Conservation (phyloP, 331 rosid species). For the Quercus tomentella region DNA sequence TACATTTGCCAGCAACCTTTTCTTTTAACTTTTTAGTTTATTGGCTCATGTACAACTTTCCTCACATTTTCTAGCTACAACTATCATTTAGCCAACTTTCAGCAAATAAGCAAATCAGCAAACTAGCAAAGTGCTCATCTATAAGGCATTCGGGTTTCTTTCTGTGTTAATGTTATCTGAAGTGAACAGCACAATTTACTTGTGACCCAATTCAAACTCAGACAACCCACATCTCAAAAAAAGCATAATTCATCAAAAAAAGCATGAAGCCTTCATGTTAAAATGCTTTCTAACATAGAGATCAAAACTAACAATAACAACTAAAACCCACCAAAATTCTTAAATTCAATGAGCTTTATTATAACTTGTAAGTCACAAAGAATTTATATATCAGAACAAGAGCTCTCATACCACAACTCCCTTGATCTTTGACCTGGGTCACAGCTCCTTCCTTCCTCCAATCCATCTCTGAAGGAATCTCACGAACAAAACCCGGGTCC, state of each 20-base stretch:
- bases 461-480: slow-evolving; percentile 65
- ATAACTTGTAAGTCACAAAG: not conserved
- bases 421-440: slow-evolving; percentile 76
- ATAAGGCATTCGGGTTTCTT: not conserved
- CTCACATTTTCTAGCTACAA: too few species aligned
- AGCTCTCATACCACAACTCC: slow-evolving; percentile 58
- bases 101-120: too few species aligned
- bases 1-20: too few species aligned
- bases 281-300: not conserved
- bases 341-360: not conserved
- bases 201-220: not conserved
- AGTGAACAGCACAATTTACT: not conserved
- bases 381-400: not conserved
- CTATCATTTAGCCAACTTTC: too few species aligned
- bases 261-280: not conserved
- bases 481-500: slow-evolving; percentile 1
- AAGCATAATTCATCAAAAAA: not conserved
- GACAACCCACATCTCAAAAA: not conserved
- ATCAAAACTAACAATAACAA: not conserved
- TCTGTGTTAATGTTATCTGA: not conserved
- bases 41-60: too few species aligned
- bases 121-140: too few species aligned
- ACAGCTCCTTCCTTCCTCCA: slow-evolving; percentile 83
- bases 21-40: too few species aligned
- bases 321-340: not conserved